Evolutionary conservation across 2,329 filamentous ascomycete genomes (phyloP).

Genomic region (Didymella keratinophila): DNA sequence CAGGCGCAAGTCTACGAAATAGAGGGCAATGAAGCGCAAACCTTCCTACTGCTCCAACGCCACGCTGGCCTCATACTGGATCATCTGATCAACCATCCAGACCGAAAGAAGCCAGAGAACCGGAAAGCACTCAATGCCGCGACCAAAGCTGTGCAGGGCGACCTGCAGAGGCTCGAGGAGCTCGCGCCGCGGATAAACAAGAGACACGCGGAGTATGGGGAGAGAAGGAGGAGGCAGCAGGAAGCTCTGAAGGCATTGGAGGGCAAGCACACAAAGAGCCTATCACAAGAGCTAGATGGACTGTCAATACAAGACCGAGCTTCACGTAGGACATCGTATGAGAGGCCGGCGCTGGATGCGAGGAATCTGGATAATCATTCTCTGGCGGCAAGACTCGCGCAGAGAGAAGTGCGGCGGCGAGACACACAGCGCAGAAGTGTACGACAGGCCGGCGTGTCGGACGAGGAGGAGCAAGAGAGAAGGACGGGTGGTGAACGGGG

Average conservation of each 20-base stretch:
- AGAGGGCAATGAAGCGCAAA: conserved; percentile 85
- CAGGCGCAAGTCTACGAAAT: conserved; percentile 85
- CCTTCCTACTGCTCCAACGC: conserved; percentile 90
- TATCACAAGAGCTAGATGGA: conserved; percentile 36
- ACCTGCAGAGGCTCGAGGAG: conserved; percentile 75
- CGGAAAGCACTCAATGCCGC: conserved; percentile 62
- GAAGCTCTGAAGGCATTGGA: conserved; percentile 40
- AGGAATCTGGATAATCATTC: conserved; percentile 28
- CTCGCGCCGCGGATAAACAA: conserved; percentile 80
- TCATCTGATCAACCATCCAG: conserved; percentile 77
- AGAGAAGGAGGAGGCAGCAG: conserved; percentile 35
- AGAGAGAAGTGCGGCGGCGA: conserved; percentile 33
- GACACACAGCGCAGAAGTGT: conserved; percentile 42
- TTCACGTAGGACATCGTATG: conserved; percentile 34
- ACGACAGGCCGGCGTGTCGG: conserved; percentile 34
- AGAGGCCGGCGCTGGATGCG: conserved; percentile 15
- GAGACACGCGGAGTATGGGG: conserved; percentile 64
- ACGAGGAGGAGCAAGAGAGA: conserved; percentile 52
- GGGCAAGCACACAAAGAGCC: conserved; percentile 22
- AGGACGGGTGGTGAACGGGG: conserved; percentile 62
- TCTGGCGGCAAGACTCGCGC: conserved; percentile 37
- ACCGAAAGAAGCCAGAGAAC: conserved; percentile 71
- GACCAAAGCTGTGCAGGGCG: conserved; percentile 67
- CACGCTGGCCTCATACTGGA: conserved; percentile 86
- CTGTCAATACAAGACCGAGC: conserved; percentile 22